These are phyloP conservation scores for Schoenoplectus triqueter DNA, from an alignment of 202 grass and related monocot species.

Conservation along the genomic window DNA sequence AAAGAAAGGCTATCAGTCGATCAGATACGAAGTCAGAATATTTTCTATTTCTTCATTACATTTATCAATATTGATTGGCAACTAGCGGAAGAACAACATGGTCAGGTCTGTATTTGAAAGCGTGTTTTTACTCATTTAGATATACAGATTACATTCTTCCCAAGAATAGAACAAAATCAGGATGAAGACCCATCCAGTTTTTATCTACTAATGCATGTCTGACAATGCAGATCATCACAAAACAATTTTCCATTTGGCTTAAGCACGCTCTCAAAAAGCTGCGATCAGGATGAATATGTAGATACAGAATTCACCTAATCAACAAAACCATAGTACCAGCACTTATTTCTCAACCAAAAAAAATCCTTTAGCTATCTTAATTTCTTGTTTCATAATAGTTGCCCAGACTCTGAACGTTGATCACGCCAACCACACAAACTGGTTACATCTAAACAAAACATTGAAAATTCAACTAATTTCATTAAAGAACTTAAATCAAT, in stretches of 20 bases:
- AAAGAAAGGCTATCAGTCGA: constrained; percentile 18
- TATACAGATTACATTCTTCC: background rate
- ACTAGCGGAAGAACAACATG: background rate
- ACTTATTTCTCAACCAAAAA: background rate
- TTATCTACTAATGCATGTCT: background rate
- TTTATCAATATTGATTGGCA: constrained; percentile 4
- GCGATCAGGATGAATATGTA: constrained; percentile 1
- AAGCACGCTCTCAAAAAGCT: background rate
- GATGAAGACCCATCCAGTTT: background rate
- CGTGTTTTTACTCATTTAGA: background rate
- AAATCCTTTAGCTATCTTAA: background rate
- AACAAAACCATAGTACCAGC: constrained; percentile 10
- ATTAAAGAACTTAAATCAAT: background rate
- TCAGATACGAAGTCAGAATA: constrained; percentile 5
- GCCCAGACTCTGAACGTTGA: background rate
- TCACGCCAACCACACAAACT: constrained; percentile 9
- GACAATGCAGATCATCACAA: background rate
- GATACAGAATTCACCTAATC: background rate
- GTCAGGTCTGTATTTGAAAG: background rate
- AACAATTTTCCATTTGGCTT: background rate
- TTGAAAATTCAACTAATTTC: background rate
- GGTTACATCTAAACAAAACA: too few species aligned
- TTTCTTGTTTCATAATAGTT: background rate
- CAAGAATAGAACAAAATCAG: constrained; percentile 18
- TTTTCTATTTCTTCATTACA: background rate